phyloP scores from a whole-genome alignment of 2,329 filamentous ascomycete species.

The Cladorrhinum sp. region DNA sequence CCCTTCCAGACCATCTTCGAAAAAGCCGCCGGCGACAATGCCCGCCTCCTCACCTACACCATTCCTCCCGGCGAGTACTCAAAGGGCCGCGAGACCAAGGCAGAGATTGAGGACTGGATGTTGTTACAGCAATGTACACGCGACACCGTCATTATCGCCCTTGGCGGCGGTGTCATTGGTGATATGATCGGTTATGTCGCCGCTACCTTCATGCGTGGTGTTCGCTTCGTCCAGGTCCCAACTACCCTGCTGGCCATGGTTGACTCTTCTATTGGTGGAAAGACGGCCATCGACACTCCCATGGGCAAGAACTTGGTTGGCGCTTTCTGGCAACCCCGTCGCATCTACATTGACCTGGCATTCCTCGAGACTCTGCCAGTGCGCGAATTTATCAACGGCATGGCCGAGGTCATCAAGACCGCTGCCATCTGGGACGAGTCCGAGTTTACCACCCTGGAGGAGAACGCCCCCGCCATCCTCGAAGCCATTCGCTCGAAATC shows the following conservation, averaged over 20 bases:
- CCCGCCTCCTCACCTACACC: constrained; percentile 77
- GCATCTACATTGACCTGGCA: constrained; percentile 89
- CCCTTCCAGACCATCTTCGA: constrained; percentile 68
- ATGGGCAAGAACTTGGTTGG: constrained; percentile 95
- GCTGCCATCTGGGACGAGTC: constrained; percentile 91
- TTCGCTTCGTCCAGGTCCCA: constrained; percentile 93
- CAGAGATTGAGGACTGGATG: constrained; percentile 97
- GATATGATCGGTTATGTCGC: constrained; percentile 98
- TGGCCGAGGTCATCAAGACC: constrained; percentile 98
- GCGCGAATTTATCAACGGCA: constrained; percentile 95
- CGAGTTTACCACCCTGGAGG: constrained; percentile 81
- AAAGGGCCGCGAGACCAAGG: constrained; percentile 90
- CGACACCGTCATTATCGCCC: constrained; percentile 90
- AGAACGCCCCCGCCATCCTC: constrained; percentile 75
- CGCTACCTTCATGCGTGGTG: constrained; percentile 96
- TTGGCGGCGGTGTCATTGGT: constrained; percentile 94
- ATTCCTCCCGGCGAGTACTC: constrained; percentile 91
- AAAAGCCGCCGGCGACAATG: constrained; percentile 37
- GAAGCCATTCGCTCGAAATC: constrained; percentile 63
- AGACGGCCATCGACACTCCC: constrained; percentile 96
- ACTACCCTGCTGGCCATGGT: constrained; percentile 96
- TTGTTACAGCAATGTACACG: constrained; percentile 86
- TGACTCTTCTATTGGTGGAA: constrained; percentile 95
- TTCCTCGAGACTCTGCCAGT: constrained; percentile 89
- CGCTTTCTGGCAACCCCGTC: constrained; percentile 91